Percentiles rank a stretch among this genome's conserved stretches.
These are phyloP conservation scores for Coemansia sp. DNA, from an alignment of 192 early-diverging fungal genomes.

Conservation along the genomic window DNA sequence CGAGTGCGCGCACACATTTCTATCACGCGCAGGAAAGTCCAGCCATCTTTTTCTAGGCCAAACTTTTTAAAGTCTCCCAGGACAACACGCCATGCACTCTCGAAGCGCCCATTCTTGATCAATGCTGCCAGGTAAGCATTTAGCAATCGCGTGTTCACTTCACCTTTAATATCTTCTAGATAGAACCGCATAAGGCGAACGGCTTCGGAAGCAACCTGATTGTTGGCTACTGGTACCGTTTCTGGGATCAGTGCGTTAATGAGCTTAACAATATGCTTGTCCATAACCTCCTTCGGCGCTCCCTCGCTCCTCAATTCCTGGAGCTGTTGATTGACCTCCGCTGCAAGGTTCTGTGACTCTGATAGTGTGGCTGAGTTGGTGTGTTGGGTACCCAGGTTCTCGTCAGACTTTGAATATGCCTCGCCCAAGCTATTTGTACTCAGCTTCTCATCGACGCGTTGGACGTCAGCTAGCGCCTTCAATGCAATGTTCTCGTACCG, in stretches of 20 bases:
- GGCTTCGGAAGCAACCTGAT: conserved; percentile 33
- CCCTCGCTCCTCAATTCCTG: not conserved
- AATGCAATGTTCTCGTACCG: conserved; percentile 27
- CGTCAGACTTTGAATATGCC: conserved; percentile 14
- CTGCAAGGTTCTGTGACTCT: conserved; percentile 28
- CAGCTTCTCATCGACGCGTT: conserved; percentile 7
- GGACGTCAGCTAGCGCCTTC: conserved; percentile 37
- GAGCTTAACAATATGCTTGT: conserved; percentile 12
- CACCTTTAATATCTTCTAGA: conserved; percentile 34
- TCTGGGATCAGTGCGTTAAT: conserved; percentile 50
- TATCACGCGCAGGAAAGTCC: conserved; percentile 61
- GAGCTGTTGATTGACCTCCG: conserved; percentile 15
- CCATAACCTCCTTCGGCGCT: conserved; percentile 10
- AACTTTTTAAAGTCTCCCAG: conserved; percentile 55
- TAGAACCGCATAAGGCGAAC: conserved; percentile 35
- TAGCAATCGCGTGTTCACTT: conserved; percentile 56
- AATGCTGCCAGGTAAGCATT: conserved; percentile 62
- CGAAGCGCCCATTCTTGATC: conserved; percentile 55
- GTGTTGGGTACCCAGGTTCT: conserved; percentile 5
- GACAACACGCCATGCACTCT: conserved; percentile 54
- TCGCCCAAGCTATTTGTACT: not conserved
- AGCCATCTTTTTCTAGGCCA: conserved; percentile 56
- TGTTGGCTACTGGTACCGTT: conserved; percentile 27
- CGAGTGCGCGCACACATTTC: conserved; percentile 62
- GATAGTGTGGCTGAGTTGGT: conserved; percentile 14